Conservation (phyloP, 2,329 filamentous ascomycete species). For the Pyrenochaeta sp. region DNA sequence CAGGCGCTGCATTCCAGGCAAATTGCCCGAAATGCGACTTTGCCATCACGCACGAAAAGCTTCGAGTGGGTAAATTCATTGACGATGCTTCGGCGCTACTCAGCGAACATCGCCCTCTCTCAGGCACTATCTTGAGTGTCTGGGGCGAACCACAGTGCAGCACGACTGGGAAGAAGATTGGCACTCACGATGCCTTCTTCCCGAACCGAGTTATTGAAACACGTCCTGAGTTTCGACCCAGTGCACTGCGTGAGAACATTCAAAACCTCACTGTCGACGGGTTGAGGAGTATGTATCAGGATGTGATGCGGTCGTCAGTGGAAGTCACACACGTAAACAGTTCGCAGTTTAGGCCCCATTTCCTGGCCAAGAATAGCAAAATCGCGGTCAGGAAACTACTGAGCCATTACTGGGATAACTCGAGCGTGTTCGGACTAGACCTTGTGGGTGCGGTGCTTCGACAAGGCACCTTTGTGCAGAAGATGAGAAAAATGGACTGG, state of each 20-base stretch:
- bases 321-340: constrained; percentile 51
- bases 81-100: constrained; percentile 63
- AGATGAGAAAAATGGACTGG: constrained; percentile 83
- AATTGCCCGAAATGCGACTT: constrained; percentile 62
- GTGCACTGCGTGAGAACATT: constrained; percentile 18
- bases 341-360: constrained; percentile 13
- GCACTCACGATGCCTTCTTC: constrained; percentile 24
- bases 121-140: constrained; percentile 70
- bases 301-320: constrained; percentile 1
- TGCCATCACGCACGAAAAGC: constrained; percentile 63
- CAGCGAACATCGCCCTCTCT: constrained; percentile 63
- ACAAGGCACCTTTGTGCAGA: constrained; percentile 70
- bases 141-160: constrained; percentile 59
- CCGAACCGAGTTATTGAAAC: constrained; percentile 26
- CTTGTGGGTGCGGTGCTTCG: constrained; percentile 71
- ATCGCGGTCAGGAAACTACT: constrained; percentile 71
- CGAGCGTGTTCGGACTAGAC: constrained; percentile 70
- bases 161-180: constrained; percentile 28
- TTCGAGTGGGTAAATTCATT: constrained; percentile 70
- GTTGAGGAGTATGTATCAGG: constrained; percentile 16
- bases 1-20: constrained; percentile 63
- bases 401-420: constrained; percentile 74
- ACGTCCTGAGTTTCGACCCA: constrained; percentile 33
- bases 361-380: constrained; percentile 20
- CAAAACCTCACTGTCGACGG: constrained; percentile 29